Conservation (phyloP, 139 green algal species). For the Volvox africanus region DNA sequence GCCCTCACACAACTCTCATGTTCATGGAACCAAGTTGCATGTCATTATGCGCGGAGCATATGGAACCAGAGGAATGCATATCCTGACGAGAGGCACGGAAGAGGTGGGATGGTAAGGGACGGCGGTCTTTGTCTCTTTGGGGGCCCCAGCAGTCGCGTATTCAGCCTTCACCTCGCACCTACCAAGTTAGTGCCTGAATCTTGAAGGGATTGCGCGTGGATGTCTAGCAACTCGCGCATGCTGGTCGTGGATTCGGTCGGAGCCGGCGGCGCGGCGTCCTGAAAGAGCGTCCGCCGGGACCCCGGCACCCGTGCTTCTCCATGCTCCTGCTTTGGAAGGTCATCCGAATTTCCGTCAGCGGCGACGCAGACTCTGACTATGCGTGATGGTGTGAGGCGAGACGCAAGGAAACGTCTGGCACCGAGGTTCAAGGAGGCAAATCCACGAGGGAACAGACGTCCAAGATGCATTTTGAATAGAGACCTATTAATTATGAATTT, state of each 20-base stretch:
- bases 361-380: neutral
- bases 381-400: neutral
- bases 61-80: too few relatives aligned
- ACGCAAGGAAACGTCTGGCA: neutral
- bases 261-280: neutral
- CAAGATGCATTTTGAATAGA: slow-evolving; percentile 6
- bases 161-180: neutral
- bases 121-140: too few relatives aligned
- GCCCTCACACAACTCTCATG: too few relatives aligned
- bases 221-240: neutral
- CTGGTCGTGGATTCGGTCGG: neutral
- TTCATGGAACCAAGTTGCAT: too few relatives aligned
- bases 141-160: too few relatives aligned
- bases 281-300: slow-evolving; percentile 7
- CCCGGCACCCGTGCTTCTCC: neutral
- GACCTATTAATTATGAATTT: too few relatives aligned
- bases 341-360: neutral
- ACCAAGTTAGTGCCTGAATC: neutral
- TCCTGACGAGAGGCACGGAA: too few relatives aligned
- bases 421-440: neutral
- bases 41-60: too few relatives aligned
- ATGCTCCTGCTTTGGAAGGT: neutral
- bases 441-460: neutral
- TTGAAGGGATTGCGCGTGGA: slow-evolving; percentile 1
- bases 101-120: too few relatives aligned